A percentile compares a stretch with the other conserved stretches of the same genome.
phyloP scores from a whole-genome alignment of 345 rosid genomes.

The Aquilaria sinensis region DNA sequence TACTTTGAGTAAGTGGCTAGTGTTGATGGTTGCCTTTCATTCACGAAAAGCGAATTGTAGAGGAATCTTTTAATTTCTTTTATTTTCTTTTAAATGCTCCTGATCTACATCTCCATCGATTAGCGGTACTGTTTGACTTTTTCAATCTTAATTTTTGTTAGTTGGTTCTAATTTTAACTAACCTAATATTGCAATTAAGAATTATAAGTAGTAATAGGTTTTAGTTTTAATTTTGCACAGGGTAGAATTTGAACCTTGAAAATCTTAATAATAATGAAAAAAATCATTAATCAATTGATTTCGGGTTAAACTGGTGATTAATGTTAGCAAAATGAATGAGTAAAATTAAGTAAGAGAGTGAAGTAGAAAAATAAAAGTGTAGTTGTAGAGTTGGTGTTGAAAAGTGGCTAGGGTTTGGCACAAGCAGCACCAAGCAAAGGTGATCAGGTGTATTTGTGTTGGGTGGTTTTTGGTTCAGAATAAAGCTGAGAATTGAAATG shows the following conservation, averaged over 20 bases:
- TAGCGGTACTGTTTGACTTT: background rate
- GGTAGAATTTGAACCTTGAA: too few species aligned
- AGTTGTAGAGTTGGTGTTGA: slow-evolving; percentile 18
- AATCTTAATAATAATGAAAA: too few species aligned
- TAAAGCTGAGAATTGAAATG: slow-evolving; percentile 4
- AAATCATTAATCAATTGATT: too few species aligned
- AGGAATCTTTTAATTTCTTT: slow-evolving; percentile 39
- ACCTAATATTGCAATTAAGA: too few species aligned
- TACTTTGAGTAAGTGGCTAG: slow-evolving; percentile 87
- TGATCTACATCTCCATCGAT: background rate
- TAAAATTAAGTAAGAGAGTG: slow-evolving; percentile 25
- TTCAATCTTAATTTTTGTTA: background rate
- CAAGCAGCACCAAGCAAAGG: slow-evolving; percentile 50
- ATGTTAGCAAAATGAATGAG: too few species aligned
- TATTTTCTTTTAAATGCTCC: slow-evolving; percentile 3
- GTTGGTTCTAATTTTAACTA: background rate
- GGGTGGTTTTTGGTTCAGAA: slow-evolving; percentile 11
- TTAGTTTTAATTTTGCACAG: too few species aligned
- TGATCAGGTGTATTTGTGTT: slow-evolving; percentile 23
- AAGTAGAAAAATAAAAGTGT: slow-evolving; percentile 23
- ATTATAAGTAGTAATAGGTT: too few species aligned
- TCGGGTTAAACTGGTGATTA: too few species aligned
- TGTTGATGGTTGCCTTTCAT: slow-evolving; percentile 77
- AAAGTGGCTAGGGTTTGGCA: slow-evolving; percentile 39
- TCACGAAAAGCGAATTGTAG: slow-evolving; percentile 86